Evolutionary conservation across 345 rosid genomes (phyloP).

Genomic region (Heritiera fomes): DNA sequence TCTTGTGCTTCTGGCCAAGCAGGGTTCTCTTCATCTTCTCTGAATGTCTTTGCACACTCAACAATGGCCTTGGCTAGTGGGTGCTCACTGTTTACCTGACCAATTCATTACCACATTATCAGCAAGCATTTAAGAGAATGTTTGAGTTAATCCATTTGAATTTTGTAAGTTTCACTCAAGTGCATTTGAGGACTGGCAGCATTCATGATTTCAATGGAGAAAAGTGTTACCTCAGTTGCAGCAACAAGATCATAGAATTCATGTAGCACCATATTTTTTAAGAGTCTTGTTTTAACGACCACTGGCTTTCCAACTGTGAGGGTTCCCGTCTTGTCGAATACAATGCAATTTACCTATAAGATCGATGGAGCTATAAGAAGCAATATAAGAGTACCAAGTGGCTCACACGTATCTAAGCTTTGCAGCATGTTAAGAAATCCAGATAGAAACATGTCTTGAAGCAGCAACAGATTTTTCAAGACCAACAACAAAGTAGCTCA

Average conservation of each 20-base stretch:
- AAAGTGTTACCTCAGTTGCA: constrained; percentile 67
- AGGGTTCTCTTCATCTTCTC: constrained; percentile 75
- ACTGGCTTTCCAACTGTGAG: constrained; percentile 92
- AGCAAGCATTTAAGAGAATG: neutral
- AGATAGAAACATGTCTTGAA: neutral
- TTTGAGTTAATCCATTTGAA: neutral
- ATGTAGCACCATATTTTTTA: constrained; percentile 64
- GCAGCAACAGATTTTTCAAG: neutral
- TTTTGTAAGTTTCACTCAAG: neutral
- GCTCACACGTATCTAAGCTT: neutral
- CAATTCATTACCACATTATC: neutral
- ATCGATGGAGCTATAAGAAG: neutral
- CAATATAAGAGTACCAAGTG: neutral
- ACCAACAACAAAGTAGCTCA: neutral
- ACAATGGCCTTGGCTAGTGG: constrained; percentile 90
- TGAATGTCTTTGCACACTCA: constrained; percentile 74
- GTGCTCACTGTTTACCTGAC: constrained; percentile 84
- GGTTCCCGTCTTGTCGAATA: constrained; percentile 98
- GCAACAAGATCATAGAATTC: constrained; percentile 82
- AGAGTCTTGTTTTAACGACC: constrained; percentile 70
- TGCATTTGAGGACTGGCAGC: neutral
- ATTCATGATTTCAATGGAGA: neutral
- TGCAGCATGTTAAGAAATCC: neutral
- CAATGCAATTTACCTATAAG: constrained; percentile 76
- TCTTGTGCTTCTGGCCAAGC: constrained; percentile 79